Evolutionary conservation across 306 rosid species (phyloP).

Genomic region (Bauhinia variegata): DNA sequence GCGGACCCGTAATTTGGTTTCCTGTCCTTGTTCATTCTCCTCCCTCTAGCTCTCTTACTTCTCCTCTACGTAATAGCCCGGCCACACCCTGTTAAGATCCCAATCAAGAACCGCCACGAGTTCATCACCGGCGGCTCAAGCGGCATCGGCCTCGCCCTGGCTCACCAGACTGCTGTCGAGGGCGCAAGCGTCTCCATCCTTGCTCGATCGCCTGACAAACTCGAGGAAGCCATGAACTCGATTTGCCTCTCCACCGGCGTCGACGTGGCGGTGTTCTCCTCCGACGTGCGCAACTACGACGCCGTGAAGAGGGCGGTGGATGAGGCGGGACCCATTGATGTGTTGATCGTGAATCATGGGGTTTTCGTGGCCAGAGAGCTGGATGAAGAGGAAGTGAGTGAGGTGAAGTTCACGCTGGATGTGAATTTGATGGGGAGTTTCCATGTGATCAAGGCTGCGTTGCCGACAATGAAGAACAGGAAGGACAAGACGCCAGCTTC

Average conservation of each 20-base stretch:
- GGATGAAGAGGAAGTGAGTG: slow-evolving; percentile 73
- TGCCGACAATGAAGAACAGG: slow-evolving; percentile 69
- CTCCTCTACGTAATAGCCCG: slow-evolving; percentile 65
- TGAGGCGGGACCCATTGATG: slow-evolving; percentile 78
- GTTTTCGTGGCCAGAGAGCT: slow-evolving; percentile 72
- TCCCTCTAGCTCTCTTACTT: slow-evolving; percentile 49
- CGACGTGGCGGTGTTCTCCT: slow-evolving; percentile 62
- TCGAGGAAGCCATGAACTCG: slow-evolving; percentile 65
- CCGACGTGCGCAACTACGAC: slow-evolving; percentile 77
- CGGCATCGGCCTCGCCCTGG: slow-evolving; percentile 93
- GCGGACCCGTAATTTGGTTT: slow-evolving; percentile 45
- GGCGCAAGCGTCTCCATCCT: slow-evolving; percentile 90
- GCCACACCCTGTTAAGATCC: slow-evolving; percentile 67
- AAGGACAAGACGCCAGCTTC: slow-evolving; percentile 63
- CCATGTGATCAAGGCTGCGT: slow-evolving; percentile 80
- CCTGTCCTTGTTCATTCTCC: slow-evolving; percentile 47
- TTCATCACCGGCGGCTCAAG: slow-evolving; percentile 97
- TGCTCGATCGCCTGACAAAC: slow-evolving; percentile 66
- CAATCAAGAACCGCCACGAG: slow-evolving; percentile 81
- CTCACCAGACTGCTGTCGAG: slow-evolving; percentile 74
- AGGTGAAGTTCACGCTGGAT: slow-evolving; percentile 75
- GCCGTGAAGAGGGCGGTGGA: slow-evolving; percentile 59
- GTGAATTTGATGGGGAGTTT: slow-evolving; percentile 79
- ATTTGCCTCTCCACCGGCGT: slow-evolving; percentile 72
- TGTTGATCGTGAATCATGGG: slow-evolving; percentile 80